A percentile compares a stretch with the other conserved stretches of the same genome.
These are phyloP conservation scores for Capsicum baccatum DNA, from an alignment of 257 asterid species.

Conservation along the genomic window DNA sequence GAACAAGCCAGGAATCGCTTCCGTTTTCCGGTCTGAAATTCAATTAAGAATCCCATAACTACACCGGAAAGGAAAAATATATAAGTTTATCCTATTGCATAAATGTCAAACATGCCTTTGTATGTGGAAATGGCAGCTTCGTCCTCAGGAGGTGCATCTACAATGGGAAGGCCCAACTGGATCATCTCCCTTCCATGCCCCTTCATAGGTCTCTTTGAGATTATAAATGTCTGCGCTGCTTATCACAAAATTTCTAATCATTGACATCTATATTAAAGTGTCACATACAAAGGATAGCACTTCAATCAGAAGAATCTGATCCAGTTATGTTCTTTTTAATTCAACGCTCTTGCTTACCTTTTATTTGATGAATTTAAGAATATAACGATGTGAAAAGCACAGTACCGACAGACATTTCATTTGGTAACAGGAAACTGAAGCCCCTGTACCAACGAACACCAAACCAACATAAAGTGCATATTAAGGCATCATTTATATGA, in stretches of 20 bases:
- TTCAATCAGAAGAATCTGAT: constrained; percentile 24
- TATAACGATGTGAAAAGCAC: background rate
- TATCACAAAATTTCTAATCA: constrained; percentile 31
- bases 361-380: constrained; percentile 14
- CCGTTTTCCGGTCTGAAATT: constrained; percentile 68
- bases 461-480: constrained; percentile 6
- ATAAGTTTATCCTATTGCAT: background rate
- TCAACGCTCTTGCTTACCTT: background rate
- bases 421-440: background rate
- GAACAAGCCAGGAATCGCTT: constrained; percentile 72
- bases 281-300: constrained; percentile 29
- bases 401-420: background rate
- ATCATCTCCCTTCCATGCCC: constrained; percentile 96
- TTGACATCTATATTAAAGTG: constrained; percentile 30
- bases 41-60: constrained; percentile 31
- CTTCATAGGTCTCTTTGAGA: constrained; percentile 74
- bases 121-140: constrained; percentile 59
- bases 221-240: constrained; percentile 75
- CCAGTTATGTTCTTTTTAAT: background rate
- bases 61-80: constrained; percentile 23
- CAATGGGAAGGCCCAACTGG: constrained; percentile 73
- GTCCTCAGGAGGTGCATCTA: constrained; percentile 67
- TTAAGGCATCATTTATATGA: background rate
- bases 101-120: constrained; percentile 57
- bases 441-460: background rate